Base-by-base conservation (phyloP, 441 rosid species). In the Populus trichocarpa region DNA sequence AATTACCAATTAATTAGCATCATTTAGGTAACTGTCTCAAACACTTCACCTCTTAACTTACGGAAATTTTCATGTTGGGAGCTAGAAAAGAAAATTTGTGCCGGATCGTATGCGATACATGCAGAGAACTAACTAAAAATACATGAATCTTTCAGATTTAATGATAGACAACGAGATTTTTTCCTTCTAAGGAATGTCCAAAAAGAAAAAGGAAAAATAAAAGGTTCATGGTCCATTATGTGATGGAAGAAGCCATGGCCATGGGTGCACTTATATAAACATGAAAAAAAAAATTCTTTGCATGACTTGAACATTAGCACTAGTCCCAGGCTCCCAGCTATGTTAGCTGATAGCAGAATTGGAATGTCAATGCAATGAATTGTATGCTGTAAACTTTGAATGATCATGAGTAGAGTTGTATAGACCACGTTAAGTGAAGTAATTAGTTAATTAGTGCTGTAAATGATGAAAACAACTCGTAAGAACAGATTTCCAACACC, bases 1-100 rank as follows among this genome's bases (percentile, higher is more conserved):
- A 70, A 81, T 67, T 5, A 68, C 18, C 28, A 61, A 66, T 74
- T 75, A 71, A n/a, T 70, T 33, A 64, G 32, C 32, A 30, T 30
- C 32, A 3, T 30, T 30, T 30, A 46, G 32, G 66, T 46, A 69
- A 67, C 64, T 50, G 22, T 28, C 38, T 61, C 61, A 69, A 63
- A 74, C 42, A 38, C 26, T 22, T 73, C 22, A 57, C 36, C 22
- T 12, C 0, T 28, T 7, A 35, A 73, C 25, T 33, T 30, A 61
- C 5, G 30, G 12, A 63, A 73, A 35, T 13, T 73, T 23, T 20
- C 25, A 40, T n/a, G 6, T 63, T 40, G 26, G 22, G 9, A 11
- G 38, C 65, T 38, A 77, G 26, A 69, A 30, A 30, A 30, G 32
- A 30, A 30, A 30, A 53, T 5, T 2, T 25, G 11, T 25, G 63